These are phyloP conservation scores for Blepharisma undulans DNA, from an alignment of 169 alveolate genomes.

Conservation along the genomic window DNA sequence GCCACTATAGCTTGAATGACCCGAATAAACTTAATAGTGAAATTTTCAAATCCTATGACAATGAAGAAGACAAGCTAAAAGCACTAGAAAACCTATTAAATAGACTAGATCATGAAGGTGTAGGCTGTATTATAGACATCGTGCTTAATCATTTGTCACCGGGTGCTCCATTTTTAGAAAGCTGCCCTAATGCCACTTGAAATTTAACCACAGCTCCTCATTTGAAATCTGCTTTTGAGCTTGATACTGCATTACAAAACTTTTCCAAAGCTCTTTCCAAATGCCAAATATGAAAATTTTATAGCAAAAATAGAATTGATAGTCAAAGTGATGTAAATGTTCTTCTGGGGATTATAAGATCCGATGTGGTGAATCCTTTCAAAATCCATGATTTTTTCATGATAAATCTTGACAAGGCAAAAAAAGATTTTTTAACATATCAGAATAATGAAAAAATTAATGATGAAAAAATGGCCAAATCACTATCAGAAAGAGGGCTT, in stretches of 20 bases:
- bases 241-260: slow-evolving; percentile 81
- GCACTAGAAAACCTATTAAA: slow-evolving; percentile 68
- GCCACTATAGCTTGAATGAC: slow-evolving; percentile 79
- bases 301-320: slow-evolving; percentile 55
- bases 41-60: slow-evolving; percentile 36
- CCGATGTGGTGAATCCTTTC: slow-evolving; percentile 50
- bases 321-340: slow-evolving; percentile 77
- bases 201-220: slow-evolving; percentile 84
- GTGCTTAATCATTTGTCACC: slow-evolving; percentile 93
- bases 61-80: slow-evolving; percentile 40
- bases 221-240: slow-evolving; percentile 82
- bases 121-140: slow-evolving; percentile 87
- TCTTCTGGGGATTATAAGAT: slow-evolving; percentile 61
- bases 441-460: background rate
- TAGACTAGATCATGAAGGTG: slow-evolving; percentile 47
- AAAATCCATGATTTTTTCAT: slow-evolving; percentile 72
- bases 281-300: slow-evolving; percentile 64
- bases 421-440: slow-evolving; percentile 10
- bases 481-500: background rate
- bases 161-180: slow-evolving; percentile 86
- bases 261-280: slow-evolving; percentile 76
- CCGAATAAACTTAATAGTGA: slow-evolving; percentile 54
- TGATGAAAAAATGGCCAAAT: background rate
- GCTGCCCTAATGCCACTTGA: slow-evolving; percentile 89
- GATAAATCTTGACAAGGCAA: slow-evolving; percentile 62